phyloP scores from a whole-genome alignment of 2,329 filamentous ascomycete species.

The Trichoderma breve region DNA sequence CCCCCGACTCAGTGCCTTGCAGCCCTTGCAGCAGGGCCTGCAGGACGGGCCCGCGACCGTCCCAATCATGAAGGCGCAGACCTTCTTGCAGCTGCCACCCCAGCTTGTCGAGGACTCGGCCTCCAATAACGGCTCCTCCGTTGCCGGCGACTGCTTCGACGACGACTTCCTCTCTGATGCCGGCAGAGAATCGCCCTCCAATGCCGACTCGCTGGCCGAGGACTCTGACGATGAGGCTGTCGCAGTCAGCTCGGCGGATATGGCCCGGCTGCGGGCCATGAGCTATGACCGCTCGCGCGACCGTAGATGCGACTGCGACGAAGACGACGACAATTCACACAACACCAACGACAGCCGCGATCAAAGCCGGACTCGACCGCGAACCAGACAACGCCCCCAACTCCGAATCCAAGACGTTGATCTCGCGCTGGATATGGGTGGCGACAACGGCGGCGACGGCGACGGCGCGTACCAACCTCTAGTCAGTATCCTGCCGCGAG shows the following conservation, averaged over 20 bases:
- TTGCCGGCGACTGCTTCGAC: constrained; percentile 23
- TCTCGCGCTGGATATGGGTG: neutral
- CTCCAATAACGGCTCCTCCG: constrained; percentile 25
- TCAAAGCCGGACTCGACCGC: neutral
- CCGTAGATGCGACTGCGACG: neutral
- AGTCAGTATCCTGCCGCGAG: constrained; percentile 35
- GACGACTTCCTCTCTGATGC: constrained; percentile 19
- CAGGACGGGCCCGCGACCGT: constrained; percentile 22
- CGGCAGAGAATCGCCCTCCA: constrained; percentile 20
- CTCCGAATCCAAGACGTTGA: neutral
- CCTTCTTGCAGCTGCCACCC: constrained; percentile 24
- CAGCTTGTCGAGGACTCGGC: constrained; percentile 25
- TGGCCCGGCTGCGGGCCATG: constrained; percentile 26
- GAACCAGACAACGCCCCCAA: neutral
- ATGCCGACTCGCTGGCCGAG: constrained; percentile 20
- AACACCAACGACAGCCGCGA: neutral
- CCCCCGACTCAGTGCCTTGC: constrained; percentile 22
- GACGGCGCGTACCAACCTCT: neutral
- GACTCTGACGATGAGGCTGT: constrained; percentile 22
- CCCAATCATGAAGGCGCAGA: constrained; percentile 30
- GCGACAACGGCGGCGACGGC: neutral
- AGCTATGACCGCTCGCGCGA: constrained; percentile 8
- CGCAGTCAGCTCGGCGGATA: constrained; percentile 27
- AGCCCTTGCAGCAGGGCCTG: constrained; percentile 24
- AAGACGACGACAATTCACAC: neutral